Base-by-base conservation (phyloP, 495 filamentous ascomycete genomes). In the Aspergillus saccharolyticus region DNA sequence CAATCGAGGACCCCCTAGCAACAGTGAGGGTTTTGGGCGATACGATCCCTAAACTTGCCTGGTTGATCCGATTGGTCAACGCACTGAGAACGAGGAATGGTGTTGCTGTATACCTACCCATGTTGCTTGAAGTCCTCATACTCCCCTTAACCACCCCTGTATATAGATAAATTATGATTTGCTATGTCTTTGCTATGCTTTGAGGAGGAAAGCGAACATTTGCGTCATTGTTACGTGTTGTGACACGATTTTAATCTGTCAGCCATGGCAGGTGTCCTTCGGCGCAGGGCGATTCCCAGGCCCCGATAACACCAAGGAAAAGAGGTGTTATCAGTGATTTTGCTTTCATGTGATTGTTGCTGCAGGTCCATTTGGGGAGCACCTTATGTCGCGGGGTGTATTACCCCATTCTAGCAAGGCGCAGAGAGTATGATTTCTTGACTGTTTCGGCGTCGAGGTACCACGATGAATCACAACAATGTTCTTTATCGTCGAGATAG, bases 51-150 rank as follows among this genome's bases (percentile, higher is more conserved):
- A 9, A 17, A 24, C n/a, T 50, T 17, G 21, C 30, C 17, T 8
- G 28, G 20, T 16, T 30, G 7, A n/a, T 30, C 17, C n/a, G 7
- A 7, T 30, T 16, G 12, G 22, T 12, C 30, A 28, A 7, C 7
- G 17, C 25, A 7, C 45, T 43, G 33, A 12, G 22, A 50, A 56
- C 53, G 47, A 53, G 55, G 56, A 50, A 53, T 52, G 44, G 53
- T 51, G 46, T 55, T 59, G 53, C 24, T 59, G 56, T 61, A 66
- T 66, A 66, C 60, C 62, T 66, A 66, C 60, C 62, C 62, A 54
- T 55, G 54, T 46, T 57, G 21, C 55, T 21, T 50, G 42, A 20
- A 47, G 6, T 55, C 43, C 45, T 59, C 44, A 20, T 54, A 57
- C n/a, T 50, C 47, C 42, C 3, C 28, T 39, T 53, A 47, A 17